phyloP scores from a whole-genome alignment of 1,284 basidiomycete species.

The Pascua guehoae region DNA sequence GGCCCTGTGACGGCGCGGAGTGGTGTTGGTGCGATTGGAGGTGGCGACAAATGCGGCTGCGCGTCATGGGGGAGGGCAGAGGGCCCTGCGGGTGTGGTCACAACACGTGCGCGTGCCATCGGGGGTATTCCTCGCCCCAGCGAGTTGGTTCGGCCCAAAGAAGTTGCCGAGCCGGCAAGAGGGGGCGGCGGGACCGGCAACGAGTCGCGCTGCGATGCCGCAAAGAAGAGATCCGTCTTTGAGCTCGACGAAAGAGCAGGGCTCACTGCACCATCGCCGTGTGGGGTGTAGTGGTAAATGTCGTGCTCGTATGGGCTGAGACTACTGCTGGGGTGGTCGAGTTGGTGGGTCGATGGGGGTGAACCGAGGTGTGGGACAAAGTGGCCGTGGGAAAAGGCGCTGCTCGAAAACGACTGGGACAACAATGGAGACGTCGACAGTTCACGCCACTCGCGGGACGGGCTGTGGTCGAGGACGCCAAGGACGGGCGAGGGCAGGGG shows the following conservation, averaged over 20 bases:
- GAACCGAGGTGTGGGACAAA: too few relatives aligned
- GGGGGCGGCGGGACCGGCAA: conserved; percentile 34
- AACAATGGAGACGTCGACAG: too few relatives aligned
- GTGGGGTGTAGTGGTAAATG: neutral
- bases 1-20: conserved; percentile 15
- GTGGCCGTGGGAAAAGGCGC: too few relatives aligned
- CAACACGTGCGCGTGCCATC: conserved; percentile 7
- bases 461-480: neutral
- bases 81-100: conserved; percentile 7
- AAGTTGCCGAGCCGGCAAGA: neutral
- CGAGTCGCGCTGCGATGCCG: conserved; percentile 14
- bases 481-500: conserved; percentile 1
- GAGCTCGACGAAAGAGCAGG: conserved; percentile 31
- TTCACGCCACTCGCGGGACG: neutral
- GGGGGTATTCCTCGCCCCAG: conserved; percentile 3
- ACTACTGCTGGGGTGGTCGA: conserved; percentile 2
- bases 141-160: neutral
- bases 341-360: neutral
- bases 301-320: conserved; percentile 3
- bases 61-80: too few relatives aligned
- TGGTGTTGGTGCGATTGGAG: conserved; percentile 2
- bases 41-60: neutral
- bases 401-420: too few relatives aligned
- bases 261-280: conserved; percentile 9
- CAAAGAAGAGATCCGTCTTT: conserved; percentile 44